These are phyloP conservation scores for Fusarium marasasianum DNA, from an alignment of 2,329 filamentous ascomycete genomes.

Conservation along the genomic window DNA sequence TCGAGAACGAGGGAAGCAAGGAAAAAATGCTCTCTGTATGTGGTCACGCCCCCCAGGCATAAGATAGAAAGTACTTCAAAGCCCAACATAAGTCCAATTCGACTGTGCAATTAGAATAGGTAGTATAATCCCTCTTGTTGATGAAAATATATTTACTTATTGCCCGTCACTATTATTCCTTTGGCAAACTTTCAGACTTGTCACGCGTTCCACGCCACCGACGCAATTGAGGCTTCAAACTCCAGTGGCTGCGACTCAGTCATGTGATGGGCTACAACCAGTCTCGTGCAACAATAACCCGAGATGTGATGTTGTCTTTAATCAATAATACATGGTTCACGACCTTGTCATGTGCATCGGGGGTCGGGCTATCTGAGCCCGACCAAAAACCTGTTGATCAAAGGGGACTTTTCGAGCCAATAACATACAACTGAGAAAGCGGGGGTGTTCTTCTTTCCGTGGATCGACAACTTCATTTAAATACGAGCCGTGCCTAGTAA, in stretches of 20 bases:
- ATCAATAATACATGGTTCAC: neutral
- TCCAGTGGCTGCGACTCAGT: neutral
- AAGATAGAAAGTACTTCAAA: too few relatives aligned
- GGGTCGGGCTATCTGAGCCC: neutral
- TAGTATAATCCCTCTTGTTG: rapidly evolving
- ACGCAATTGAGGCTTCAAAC: neutral
- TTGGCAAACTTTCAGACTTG: neutral
- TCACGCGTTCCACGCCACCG: neutral
- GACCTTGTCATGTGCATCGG: neutral
- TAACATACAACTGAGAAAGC: neutral
- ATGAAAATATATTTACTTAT: neutral
- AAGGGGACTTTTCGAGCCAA: neutral
- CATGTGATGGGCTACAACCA: neutral
- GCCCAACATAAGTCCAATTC: too few relatives aligned
- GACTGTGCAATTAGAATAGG: rapidly evolving
- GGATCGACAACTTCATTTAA: neutral
- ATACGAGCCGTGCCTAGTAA: neutral
- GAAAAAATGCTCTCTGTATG: neutral
- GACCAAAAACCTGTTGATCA: neutral
- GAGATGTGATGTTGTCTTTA: rapidly evolving
- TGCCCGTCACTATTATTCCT: neutral
- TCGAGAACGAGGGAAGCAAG: neutral
- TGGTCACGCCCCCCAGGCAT: rapidly evolving
- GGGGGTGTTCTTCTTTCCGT: rapidly evolving
- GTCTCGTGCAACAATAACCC: neutral